Base-by-base conservation (phyloP, 352 stramenopile genomes). In the Halophytophthora batemanensis region DNA sequence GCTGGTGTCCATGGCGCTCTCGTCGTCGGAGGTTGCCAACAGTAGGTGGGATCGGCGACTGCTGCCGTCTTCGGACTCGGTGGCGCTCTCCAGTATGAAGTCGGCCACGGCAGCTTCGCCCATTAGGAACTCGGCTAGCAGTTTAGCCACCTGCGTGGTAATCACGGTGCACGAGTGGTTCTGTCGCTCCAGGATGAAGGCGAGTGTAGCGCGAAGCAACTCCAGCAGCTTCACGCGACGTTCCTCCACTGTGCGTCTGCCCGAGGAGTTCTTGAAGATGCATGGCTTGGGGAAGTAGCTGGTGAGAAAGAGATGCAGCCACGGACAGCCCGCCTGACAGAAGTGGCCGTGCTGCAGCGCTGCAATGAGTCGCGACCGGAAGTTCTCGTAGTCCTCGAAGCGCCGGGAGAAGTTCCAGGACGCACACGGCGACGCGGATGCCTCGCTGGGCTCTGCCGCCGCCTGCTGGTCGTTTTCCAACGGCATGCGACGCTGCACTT, bases 271-370 rank as follows among this genome's bases (percentile, higher is more conserved):
- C 50, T 61, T 50, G 54, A 72, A 66, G 53, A 72, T 39, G 43
- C 58, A 53, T 21, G 61, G 62, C 36, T 62, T 69, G 17, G 64
- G 64, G 46, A 72, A 72, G 23, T 66, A 45, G 21, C 54, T 66
- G 2, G 41, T 77, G 36, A 83, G 45, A 45, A 81, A 81, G 29
- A 65, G 66, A 56, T 64, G 77, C 19, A 83, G 43, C 64, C 61
- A 78, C 52, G 69, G 69, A 45, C 69, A 83, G 49, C 77, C 73
- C 4, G 69, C 73, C 28, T 70, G 41, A 37, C 69, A 81, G 48
- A 79, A 80, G 46, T 81, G 73, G 18, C 70, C 69, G 5, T 54
- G 62, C 31, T 47, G 36, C 50, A 83, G 50, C 15, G 42, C 41
- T 13, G 25, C 12, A 11, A 77, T 40, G 36, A 77, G 46, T 21